Conservation (phyloP, 1,284 basidiomycete species). For the Tilletia caries region DNA sequence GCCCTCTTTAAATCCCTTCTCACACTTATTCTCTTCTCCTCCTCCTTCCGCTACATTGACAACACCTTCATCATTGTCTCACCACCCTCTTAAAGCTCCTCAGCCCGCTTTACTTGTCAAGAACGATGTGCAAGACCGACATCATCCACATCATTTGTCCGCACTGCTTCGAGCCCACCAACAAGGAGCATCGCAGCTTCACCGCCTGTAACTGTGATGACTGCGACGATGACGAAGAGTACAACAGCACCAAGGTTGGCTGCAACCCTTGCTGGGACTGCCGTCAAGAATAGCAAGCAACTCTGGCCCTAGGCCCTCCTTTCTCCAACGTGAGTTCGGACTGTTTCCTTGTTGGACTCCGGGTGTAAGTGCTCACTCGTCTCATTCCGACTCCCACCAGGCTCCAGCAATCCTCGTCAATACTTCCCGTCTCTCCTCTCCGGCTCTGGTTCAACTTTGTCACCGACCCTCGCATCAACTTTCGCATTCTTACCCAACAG, state of each 20-base stretch:
- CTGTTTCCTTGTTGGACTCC: too few species aligned
- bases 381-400: too few species aligned
- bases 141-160: neutral
- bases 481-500: too few species aligned
- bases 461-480: too few species aligned
- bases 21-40: neutral
- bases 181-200: neutral
- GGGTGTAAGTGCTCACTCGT: too few species aligned
- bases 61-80: neutral
- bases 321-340: too few species aligned
- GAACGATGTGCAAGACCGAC: constrained; percentile 4
- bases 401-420: too few species aligned
- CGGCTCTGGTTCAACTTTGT: too few species aligned
- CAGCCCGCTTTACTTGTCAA: neutral
- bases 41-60: neutral
- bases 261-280: neutral
- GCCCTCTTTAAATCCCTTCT: neutral
- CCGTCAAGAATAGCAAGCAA: neutral
- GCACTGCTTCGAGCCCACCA: constrained; percentile 1
- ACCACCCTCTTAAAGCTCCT: neutral
- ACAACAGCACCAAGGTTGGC: neutral
- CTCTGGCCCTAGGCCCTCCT: too few species aligned
- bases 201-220: constrained; percentile 5
- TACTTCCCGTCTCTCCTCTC: too few species aligned
- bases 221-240: neutral